A percentile compares a stretch with the other conserved stretches of the same genome.
phyloP scores from a whole-genome alignment of 2,329 filamentous ascomycete genomes.

The Neopestalotiopsis sp. region DNA sequence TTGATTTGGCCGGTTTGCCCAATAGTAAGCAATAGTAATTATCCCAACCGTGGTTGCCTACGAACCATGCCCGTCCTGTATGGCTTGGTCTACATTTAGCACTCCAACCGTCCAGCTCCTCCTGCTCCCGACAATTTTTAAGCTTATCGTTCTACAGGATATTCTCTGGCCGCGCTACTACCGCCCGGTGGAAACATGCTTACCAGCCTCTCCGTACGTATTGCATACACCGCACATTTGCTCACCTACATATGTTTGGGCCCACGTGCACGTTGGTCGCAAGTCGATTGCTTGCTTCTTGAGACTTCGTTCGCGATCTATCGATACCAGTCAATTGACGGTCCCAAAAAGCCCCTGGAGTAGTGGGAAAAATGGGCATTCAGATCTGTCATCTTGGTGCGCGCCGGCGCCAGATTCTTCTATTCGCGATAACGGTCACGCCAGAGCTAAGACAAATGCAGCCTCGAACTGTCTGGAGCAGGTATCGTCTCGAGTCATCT shows the following conservation, averaged over 20 bases:
- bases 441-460: background rate
- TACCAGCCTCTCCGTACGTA: background rate
- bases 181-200: background rate
- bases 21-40: slow-evolving; percentile 4
- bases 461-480: slow-evolving; percentile 1
- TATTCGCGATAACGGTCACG: background rate
- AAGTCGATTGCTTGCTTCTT: background rate
- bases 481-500: slow-evolving; percentile 10
- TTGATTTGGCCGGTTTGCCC: background rate
- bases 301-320: background rate
- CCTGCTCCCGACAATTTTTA: background rate
- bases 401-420: background rate
- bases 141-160: slow-evolving; percentile 1
- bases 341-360: background rate
- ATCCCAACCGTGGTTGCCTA: background rate
- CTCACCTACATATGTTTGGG: background rate
- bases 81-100: slow-evolving; percentile 1
- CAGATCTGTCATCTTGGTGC: background rate
- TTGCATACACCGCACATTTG: background rate
- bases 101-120: background rate
- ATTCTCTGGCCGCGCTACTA: background rate
- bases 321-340: background rate
- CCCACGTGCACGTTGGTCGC: background rate
- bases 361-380: background rate
- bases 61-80: background rate